Conservation (phyloP, 108 stramenopile genomes). For the Pseudonitzschia multiseries region DNA sequence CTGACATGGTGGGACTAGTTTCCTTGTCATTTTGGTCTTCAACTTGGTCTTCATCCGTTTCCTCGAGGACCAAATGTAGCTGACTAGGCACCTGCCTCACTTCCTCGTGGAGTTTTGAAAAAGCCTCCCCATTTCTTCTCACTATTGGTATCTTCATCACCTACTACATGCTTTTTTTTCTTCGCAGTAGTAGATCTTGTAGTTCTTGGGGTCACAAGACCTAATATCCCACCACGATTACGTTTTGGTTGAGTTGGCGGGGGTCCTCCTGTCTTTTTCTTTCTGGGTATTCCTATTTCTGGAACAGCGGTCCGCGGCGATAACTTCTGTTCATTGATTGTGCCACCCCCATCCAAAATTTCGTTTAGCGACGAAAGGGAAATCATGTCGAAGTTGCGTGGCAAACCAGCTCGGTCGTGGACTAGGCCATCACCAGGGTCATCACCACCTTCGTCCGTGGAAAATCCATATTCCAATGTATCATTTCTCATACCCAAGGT, state of each 20-base stretch:
- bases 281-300: constrained; percentile 6
- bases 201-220: constrained; percentile 10
- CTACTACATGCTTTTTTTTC: neutral
- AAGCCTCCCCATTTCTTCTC: constrained; percentile 4
- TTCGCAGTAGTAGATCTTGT: neutral
- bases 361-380: constrained; percentile 36
- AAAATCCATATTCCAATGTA: constrained; percentile 27
- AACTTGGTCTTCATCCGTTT: neutral
- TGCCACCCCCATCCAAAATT: constrained; percentile 26
- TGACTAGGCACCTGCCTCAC: constrained; percentile 6
- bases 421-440: neutral
- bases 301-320: constrained; percentile 1
- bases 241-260: constrained; percentile 10
- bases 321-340: constrained; percentile 7
- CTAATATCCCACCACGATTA: constrained; percentile 7
- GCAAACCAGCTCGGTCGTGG: constrained; percentile 7
- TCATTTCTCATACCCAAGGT: constrained; percentile 34
- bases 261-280: neutral
- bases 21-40: neutral
- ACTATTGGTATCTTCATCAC: neutral
- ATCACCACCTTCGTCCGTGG: constrained; percentile 1
- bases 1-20: neutral
- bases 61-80: constrained; percentile 4
- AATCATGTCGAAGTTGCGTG: constrained; percentile 27
- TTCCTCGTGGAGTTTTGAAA: constrained; percentile 14